Evolutionary conservation across 371 early-diverging fungal genomes (phyloP), one percentile per base, ranked within the genome.

Genomic region (Parasitella parasitica): DNA sequence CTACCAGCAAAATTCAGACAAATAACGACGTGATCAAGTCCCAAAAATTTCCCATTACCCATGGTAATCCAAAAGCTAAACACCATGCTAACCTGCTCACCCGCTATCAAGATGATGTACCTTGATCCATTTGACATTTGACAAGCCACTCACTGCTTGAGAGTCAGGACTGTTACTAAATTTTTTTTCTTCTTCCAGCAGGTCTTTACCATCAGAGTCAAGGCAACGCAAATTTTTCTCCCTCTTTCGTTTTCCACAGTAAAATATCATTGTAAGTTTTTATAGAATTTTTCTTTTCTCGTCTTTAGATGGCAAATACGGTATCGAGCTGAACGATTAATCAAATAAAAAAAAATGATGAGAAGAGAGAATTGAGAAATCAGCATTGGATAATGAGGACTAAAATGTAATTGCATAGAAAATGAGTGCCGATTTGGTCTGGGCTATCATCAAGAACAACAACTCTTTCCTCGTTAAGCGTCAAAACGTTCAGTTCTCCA

Each of bases 381-480:
- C 50, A 28, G 22, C 50, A 50, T 50, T 46, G 50, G 30, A 50
- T 30, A 50, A 8, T 30, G 15, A n/a, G 30, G 30, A 26, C 50
- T 50, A 50, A 50, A 50, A 27, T n/a, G 11, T 50, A 15, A 46
- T 46, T 11, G 46, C 24, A 60, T 63, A 77, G 74, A 75, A 54
- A 57, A 81, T 81, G 82, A 90, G 90, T 70, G 64, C 87, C 66
- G 92, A 90, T 66, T 79, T 92, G 66, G 80, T 84, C 68, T 94
- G 95, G 95, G 79, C 86, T 73, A 78, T 95, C 69, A 83, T 91
- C 83, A 91, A 89, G 82, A 87, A 91, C 84, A 88, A 88, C 84
- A 86, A 84, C 84, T 86, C 89, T 73, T 95, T 90, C 88, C 80
- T 95, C 64, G 93, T 94, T 73, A 93, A 93, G 90, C 86, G 92